Conservation (phyloP, 192 early-diverging fungal genomes). For the Blastocladiella britannica region DNA sequence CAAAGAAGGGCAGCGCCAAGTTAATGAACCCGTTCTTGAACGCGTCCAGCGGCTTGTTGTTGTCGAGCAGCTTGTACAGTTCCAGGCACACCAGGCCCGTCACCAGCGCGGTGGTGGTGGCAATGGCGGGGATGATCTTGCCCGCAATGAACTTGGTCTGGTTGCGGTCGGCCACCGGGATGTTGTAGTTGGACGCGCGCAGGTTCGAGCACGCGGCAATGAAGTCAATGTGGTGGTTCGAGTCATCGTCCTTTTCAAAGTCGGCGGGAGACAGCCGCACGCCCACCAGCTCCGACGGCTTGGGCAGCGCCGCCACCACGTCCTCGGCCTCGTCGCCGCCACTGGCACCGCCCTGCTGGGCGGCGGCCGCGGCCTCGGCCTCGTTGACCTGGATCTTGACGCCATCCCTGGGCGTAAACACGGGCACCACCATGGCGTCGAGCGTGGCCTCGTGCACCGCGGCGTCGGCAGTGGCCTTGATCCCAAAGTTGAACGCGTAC, state of each 20-base stretch:
- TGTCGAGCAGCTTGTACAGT: constrained; percentile 81
- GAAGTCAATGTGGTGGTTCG: constrained; percentile 99
- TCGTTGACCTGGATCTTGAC: constrained; percentile 95
- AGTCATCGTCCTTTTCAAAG: constrained; percentile 99
- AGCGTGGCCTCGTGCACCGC: constrained; percentile 45
- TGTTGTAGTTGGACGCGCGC: constrained; percentile 64
- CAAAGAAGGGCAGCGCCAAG: constrained; percentile 94
- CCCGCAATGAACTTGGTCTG: constrained; percentile 77
- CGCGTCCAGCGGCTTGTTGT: constrained; percentile 62
- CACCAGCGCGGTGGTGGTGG: constrained; percentile 86
- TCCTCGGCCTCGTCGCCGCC: constrained; percentile 42
- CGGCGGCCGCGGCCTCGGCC: constrained; percentile 34
- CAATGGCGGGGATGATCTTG: constrained; percentile 79
- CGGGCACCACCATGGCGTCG: constrained; percentile 39
- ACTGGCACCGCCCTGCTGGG: too few relatives aligned
- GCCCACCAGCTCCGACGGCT: constrained; percentile 56
- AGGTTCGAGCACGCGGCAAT: constrained; percentile 94
- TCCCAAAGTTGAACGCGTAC: constrained; percentile 87
- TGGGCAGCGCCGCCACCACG: constrained; percentile 46
- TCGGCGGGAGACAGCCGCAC: constrained; percentile 73
- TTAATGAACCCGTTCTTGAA: constrained; percentile 99
- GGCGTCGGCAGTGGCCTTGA: constrained; percentile 59
- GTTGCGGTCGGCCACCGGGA: constrained; percentile 48
- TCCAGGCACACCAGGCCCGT: constrained; percentile 95
- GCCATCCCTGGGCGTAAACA: constrained; percentile 70